Evolutionary conservation across 1,284 basidiomycete species (phyloP).

Genomic region (Ustilago curta): DNA sequence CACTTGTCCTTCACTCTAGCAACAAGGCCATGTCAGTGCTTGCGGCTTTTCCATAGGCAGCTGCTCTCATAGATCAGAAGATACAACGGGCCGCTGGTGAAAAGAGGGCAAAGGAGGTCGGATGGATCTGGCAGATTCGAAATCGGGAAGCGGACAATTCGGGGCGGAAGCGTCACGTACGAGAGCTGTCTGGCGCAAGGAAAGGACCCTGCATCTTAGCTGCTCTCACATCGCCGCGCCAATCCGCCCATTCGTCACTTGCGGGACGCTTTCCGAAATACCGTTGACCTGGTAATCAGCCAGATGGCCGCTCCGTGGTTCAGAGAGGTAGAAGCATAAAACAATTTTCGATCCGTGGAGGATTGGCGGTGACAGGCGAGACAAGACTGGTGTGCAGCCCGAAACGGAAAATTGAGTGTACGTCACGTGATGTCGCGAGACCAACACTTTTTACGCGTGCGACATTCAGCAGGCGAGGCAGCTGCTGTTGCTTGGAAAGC

Average conservation of each 20-base stretch:
- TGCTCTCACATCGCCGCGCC: not conserved
- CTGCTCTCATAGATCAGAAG: too few species aligned
- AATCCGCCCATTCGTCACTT: too few species aligned
- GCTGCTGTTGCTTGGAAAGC: not conserved
- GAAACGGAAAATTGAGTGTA: not conserved
- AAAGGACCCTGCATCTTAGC: conserved; percentile 4
- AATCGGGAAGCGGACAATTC: not conserved
- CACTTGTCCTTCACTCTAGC: too few species aligned
- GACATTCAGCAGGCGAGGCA: not conserved
- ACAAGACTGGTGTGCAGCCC: not conserved
- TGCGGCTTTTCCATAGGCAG: too few species aligned
- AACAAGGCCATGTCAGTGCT: too few species aligned
- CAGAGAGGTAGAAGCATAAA: too few species aligned
- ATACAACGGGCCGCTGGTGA: too few species aligned
- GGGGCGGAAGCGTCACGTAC: conserved; percentile 15
- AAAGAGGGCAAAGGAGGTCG: not conserved
- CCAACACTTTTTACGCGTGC: conserved; percentile 10
- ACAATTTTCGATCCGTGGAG: too few species aligned
- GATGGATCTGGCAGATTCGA: conserved; percentile 2
- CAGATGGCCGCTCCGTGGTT: too few species aligned
- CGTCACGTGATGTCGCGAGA: conserved; percentile 8
- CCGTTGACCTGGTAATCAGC: too few species aligned
- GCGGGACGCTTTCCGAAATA: too few species aligned
- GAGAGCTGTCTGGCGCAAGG: conserved; percentile 4
- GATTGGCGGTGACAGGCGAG: too few species aligned